Conservation (phyloP, 345 rosid species). For the Crucihimalaya himalaica region DNA sequence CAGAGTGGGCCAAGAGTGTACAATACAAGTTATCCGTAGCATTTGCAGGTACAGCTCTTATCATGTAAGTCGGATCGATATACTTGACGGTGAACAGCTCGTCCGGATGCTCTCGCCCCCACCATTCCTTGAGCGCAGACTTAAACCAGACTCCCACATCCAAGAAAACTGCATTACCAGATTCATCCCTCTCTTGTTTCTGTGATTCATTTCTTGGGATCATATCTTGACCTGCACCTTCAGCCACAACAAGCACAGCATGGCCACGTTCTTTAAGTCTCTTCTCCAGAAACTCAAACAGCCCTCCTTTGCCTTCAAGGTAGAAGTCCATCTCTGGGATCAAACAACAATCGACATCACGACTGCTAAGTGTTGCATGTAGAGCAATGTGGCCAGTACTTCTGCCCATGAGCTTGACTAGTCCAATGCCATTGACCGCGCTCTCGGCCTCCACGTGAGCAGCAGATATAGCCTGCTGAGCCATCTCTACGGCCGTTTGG, state of each 20-base stretch:
- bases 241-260: conserved; percentile 82
- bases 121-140: conserved; percentile 73
- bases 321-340: conserved; percentile 77
- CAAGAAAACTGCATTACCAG: conserved; percentile 76
- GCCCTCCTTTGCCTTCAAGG: conserved; percentile 76
- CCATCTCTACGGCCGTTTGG: conserved; percentile 93
- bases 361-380: conserved; percentile 84
- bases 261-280: conserved; percentile 63
- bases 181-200: conserved; percentile 78
- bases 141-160: conserved; percentile 85
- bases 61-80: conserved; percentile 95
- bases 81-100: conserved; percentile 80
- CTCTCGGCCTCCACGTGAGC: conserved; percentile 94
- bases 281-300: conserved; percentile 66
- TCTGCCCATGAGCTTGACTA: conserved; percentile 92
- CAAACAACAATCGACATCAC: conserved; percentile 90
- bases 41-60: conserved; percentile 86
- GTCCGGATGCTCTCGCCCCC: conserved; percentile 61
- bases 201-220: conserved; percentile 69
- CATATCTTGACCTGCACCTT: conserved; percentile 87
- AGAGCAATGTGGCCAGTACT: conserved; percentile 93
- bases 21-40: conserved; percentile 79
- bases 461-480: conserved; percentile 80
- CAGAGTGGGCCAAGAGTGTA: conserved; percentile 85
- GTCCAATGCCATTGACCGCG: conserved; percentile 84